Evolutionary conservation across 805 yeast genomes (phyloP), one percentile per base, ranked within the genome.

Genomic region (Sporopachydermia lactativora): DNA sequence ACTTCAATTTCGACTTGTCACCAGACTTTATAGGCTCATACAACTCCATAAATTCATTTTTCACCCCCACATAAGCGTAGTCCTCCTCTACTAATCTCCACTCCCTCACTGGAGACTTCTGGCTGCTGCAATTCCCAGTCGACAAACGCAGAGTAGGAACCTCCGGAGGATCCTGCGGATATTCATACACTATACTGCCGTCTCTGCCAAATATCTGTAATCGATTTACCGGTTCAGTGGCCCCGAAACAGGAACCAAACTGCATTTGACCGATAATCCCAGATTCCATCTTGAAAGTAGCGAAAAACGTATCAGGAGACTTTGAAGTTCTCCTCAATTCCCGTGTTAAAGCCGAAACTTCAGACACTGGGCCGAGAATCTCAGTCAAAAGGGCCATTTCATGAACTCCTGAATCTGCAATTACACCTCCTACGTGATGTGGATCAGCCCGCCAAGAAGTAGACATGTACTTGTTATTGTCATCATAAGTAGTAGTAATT

Each of bases 321-420:
- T 96, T 96, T 44, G 89, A 76, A 50, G 70, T 72, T 52, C 75
- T 64, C 54, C 86, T 73, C 39, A 83, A 68, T 61, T 86, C 96
- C 45, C 66, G 74, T 8, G 96, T 79, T 48, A 71, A 70, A 6
- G 86, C 96, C 41, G 83, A 71, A 34, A 88, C 75, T 4, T 77
- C 59, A 39, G 70, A 74, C 11, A 85, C 78, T 17, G 67, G 65
- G 41, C 97, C 96, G 41, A 89, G 66, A 15, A 85, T 75, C 44
- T 75, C 84, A 5, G 95, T 85, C 47, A 88, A 70, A 34, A 85
- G 63, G 2, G 95, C 95, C 57, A 88, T 64, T 59, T 88, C 96
- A 61, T 89, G 97, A 17, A 89, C 97, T 56, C 96, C 97, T 53
- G 96, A 96, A 54, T 89, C 97, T 44, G 89, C 77, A 51, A 89